Base-by-base conservation (phyloP, 2,329 filamentous ascomycete species). In the Zasmidium angulare region DNA sequence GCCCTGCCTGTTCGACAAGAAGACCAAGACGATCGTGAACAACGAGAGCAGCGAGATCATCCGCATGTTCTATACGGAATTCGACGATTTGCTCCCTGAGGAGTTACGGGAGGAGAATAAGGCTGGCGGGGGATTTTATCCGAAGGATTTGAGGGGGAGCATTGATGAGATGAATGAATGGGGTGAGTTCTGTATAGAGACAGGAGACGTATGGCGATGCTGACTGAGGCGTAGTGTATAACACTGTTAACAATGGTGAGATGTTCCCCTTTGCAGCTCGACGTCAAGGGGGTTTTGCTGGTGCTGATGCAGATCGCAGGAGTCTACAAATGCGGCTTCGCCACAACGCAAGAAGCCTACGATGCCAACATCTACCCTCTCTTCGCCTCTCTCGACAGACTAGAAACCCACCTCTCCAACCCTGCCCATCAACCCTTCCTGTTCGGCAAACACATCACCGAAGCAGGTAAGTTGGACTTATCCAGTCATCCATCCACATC, bases 41-140 rank as follows among this genome's bases (percentile, higher is more conserved):
- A 96, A 96, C 66, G 92, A 96, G 82, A 91, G 89, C 75, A 87
- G 87, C 65, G 92, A 96, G 78, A 96, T 96, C 71, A 86, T 96
- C 74, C 87, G 92, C 70, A 96, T 96, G 89, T 80, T 96, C 58
- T 90, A 89, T 71, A 82, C 81, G 36, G 90, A 86, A 75, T 98
- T 98, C 72, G 87, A 98, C 52, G 71, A 73, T n/a, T 54, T 81
- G 21, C 58, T 81, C 21, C 74, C 75, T 0, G 63, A 66, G 50
- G 60, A 87, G 70, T 83, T 85, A 72, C 83, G 83, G 57, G 86
- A 88, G 63, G 69, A 47, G 0, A 82, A 77, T 57, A 78, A 76
- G 51, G 76, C 78, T 0, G 75, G 77, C 1, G 72, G 93, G 3
- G 84, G 88, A 49, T 81, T 93, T 46, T 90, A 89, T 73, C 91